Evolutionary conservation across 164 flowering plant genomes (phyloP).

Genomic region (Tetrastigma voinierianum): DNA sequence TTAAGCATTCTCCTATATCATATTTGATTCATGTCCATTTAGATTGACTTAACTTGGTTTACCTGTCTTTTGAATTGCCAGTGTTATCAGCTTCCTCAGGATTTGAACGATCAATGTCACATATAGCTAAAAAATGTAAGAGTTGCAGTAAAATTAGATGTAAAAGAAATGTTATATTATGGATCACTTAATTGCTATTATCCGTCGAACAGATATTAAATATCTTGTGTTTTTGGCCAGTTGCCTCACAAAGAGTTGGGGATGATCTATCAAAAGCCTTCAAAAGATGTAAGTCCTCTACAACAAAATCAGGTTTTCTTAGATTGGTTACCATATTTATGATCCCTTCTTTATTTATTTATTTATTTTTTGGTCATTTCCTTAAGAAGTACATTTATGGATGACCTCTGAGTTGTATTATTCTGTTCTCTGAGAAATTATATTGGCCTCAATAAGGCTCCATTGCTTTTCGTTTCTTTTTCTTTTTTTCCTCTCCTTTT

Average conservation of each 20-base stretch:
- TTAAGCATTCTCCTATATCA: not conserved
- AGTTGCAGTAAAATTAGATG: not conserved
- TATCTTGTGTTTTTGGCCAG: conserved; percentile 24
- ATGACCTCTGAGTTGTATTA: no score
- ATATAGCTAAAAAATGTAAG: conserved; percentile 35
- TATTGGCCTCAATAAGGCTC: no score
- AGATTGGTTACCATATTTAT: not conserved
- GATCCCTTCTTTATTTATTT: not conserved
- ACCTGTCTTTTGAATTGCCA: conserved; percentile 16
- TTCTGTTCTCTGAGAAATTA: no score
- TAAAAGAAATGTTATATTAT: not conserved
- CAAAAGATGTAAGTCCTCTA: conserved; percentile 30
- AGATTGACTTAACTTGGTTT: not conserved
- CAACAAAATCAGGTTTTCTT: not conserved
- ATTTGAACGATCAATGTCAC: conserved; percentile 39
- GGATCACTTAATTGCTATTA: not conserved
- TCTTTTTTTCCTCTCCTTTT: no score
- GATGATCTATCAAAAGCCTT: conserved; percentile 15
- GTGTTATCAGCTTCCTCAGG: conserved; percentile 57
- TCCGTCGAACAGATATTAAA: no score
- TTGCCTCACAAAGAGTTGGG: conserved; percentile 10
- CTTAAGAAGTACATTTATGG: not conserved
- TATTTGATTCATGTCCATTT: not conserved
- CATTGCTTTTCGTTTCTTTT: no score
- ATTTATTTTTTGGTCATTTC: not conserved